phyloP scores from a whole-genome alignment of 371 early-diverging fungal genomes.

The Mucor lusitanicus region DNA sequence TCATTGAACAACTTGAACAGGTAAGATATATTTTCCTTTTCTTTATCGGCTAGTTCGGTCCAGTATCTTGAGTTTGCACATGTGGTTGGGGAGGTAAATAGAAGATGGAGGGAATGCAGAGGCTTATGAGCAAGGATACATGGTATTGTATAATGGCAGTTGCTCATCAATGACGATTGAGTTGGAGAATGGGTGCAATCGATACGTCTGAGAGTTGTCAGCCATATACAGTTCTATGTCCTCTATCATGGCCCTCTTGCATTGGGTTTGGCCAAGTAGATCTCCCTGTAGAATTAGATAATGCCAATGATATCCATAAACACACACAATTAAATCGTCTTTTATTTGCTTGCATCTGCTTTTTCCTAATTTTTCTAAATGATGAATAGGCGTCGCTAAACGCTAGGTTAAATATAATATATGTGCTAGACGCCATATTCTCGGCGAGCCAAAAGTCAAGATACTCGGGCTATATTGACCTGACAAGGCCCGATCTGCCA shows the following conservation, averaged over 20 bases:
- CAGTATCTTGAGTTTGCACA: neutral
- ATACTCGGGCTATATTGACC: slow-evolving; percentile 60
- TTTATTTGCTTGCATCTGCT: slow-evolving; percentile 8
- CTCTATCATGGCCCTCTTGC: neutral
- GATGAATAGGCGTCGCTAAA: slow-evolving; percentile 56
- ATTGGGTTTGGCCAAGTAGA: neutral
- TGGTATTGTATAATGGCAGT: neutral
- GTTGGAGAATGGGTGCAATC: neutral
- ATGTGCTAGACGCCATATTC: slow-evolving; percentile 73
- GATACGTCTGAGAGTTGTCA: neutral
- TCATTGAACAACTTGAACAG: slow-evolving; percentile 72
- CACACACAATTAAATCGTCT: slow-evolving; percentile 14
- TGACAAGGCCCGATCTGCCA: slow-evolving; percentile 59
- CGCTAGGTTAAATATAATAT: slow-evolving; percentile 74
- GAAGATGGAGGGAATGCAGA: neutral
- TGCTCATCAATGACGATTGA: neutral
- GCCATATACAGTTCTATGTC: neutral
- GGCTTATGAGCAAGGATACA: neutral
- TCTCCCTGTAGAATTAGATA: neutral
- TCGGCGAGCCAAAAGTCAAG: slow-evolving; percentile 56
- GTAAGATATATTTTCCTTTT: slow-evolving; percentile 35
- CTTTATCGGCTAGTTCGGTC: slow-evolving; percentile 6
- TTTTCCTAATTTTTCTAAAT: slow-evolving; percentile 4
- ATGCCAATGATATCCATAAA: neutral
- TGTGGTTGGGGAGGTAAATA: neutral